Evolutionary conservation across 1,284 basidiomycete genomes (phyloP), one percentile per base, ranked within the genome.

Genomic region (Amylostereum areolatum): DNA sequence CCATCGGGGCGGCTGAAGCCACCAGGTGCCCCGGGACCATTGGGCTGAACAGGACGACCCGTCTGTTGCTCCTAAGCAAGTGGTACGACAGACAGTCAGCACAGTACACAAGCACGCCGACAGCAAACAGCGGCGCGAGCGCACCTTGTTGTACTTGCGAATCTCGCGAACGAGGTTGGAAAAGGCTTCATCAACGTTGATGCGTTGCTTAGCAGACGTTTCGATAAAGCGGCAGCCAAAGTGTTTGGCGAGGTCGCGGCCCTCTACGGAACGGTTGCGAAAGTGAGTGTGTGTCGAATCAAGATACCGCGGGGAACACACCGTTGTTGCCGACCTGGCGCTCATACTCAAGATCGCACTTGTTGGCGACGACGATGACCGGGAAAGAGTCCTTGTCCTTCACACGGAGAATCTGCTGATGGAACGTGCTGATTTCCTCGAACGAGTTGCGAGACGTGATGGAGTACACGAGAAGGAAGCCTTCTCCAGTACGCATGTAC

Each of bases 121-220:
- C 10, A 34, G 24, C 35, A 33, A 34, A 45, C 12, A 45, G 36
- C 43, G 29, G 32, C 9, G 33, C 25, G 7, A 18, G 55, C 69
- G 46, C 43, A 81, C 92, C 77, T 91, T 95, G 79, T 98, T 98
- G 72, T 94, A 97, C 66, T 89, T 87, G 60, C 97, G 80, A 62
- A 99, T 99, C 69, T 97, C 94, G 44, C 95, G 85, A 35, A 99
- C 97, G 52, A 99, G 86, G 57, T 92, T 89, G 64, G 82, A 87
- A 74, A 99, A 99, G n/a, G 95, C 93, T 71, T 99, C 96, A 62
- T 99, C 97, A 47, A 99, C 97, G 62, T 98, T 98, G 70, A 97
- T 92, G 45, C 97, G 81, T 64, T 97, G 92, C 75, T 99, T 99
- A 48, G 97, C 97, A 25, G 96, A 98, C 2, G 97, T 98, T 72